Conservation (phyloP, 768 basidiomycete genomes). For the Rhodosporidiobolus sp. region DNA sequence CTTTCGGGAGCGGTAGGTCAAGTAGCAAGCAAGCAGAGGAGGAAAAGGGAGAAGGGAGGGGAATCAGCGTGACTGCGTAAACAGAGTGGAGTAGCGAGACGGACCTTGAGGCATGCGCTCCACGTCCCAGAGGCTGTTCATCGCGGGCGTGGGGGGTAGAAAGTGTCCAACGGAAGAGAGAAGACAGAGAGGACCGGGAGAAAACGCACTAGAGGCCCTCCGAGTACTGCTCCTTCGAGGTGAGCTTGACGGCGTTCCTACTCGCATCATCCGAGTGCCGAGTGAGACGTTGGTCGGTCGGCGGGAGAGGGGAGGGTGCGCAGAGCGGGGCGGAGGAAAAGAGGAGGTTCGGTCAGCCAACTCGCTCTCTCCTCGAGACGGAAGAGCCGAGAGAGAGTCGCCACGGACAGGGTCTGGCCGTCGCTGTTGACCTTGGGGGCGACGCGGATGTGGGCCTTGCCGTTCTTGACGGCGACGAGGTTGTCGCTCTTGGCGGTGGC, state of each 20-base stretch:
- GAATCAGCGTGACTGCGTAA: background rate
- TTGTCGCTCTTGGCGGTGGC: conserved; percentile 4
- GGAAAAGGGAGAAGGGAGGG: background rate
- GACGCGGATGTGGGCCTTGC: conserved; percentile 18
- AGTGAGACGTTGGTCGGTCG: background rate
- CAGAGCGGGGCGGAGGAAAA: background rate
- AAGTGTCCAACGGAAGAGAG: no score
- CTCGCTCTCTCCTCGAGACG: no score
- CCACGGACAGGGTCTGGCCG: background rate
- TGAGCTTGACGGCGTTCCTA: conserved; percentile 10
- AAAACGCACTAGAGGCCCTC: conserved; percentile 21
- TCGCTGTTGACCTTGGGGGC: background rate
- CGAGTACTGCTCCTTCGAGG: conserved; percentile 10
- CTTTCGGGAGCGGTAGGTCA: background rate
- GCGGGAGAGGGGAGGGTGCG: background rate
- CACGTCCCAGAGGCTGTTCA: conserved; percentile 21
- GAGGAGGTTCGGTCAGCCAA: no score
- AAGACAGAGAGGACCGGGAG: no score
- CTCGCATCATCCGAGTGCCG: background rate
- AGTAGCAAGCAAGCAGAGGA: background rate
- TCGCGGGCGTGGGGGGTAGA: no score
- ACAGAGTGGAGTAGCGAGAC: background rate
- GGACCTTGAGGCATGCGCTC: conserved; percentile 16
- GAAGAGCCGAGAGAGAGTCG: background rate
- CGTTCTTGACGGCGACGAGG: conserved; percentile 28